Evolutionary conservation across 1,284 basidiomycete species (phyloP), one percentile per base, ranked within the genome.

Genomic region (Sparassis latifolia): DNA sequence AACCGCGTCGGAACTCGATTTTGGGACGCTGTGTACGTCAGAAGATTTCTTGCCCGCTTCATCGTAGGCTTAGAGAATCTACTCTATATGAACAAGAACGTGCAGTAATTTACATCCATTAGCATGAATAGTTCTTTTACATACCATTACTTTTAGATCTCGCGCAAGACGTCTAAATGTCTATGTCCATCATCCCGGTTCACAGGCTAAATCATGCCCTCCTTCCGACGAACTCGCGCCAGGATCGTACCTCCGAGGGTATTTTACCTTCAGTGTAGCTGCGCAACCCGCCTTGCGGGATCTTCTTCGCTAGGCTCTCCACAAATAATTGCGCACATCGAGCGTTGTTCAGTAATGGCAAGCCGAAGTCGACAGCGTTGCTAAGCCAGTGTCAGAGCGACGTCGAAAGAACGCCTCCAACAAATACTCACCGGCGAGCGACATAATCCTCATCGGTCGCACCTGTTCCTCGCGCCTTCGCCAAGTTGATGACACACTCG

Each of bases 361-460:
- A 74, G 57, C 91, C 92, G 62, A 96, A 96, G 74, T 95, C 91
- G 47, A 95, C 92, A 44, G 92, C 91, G 62, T 92, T 94, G 58
- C 92, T 88, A 20, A 20, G 20, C 20, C 20, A 20, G 55, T 49
- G 47, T 55, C 42, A 60, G 33, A 27, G 31, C 45, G 49, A 42
- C 43, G 31, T 37, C 9, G 28, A 44, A 42, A 44, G 4, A 53
- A 27, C 44, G 45, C 45, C 42, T 30, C 29, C 32, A 32, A 30
- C 40, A 42, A 28, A 7, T 42, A 73, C 76, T 59, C 62, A 86
- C 82, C 87, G 77, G 62, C 92, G 82, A 49, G 97, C 94, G 42
- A 98, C 95, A 63, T 99, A 99, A 66, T 99, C 94, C 70, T 97
- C 92, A 68, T 99, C 96, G 27, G 85, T 76, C 30, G 86, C 83